These are phyloP conservation scores for Tillandsia fasciculata DNA, from an alignment of 176 grass and related monocot genomes.

Conservation along the genomic window DNA sequence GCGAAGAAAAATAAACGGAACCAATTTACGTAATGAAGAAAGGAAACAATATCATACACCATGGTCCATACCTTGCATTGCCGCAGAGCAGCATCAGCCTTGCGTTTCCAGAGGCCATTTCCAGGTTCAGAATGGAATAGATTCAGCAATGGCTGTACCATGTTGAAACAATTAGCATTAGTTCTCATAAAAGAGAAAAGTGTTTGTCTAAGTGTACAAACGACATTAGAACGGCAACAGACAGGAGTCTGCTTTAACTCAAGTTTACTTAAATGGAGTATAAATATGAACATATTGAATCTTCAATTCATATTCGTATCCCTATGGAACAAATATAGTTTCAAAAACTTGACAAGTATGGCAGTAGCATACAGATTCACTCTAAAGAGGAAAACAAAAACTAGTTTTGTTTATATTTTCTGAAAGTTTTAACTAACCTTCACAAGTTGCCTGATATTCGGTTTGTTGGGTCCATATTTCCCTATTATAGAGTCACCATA, in stretches of 20 bases:
- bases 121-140: conserved; percentile 94
- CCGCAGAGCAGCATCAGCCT: conserved; percentile 60
- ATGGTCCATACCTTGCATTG: conserved; percentile 53
- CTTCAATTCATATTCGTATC: too few species aligned
- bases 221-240: neutral
- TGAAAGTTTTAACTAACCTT: conserved; percentile 46
- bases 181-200: conserved; percentile 10
- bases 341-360: too few species aligned
- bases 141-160: conserved; percentile 63
- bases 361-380: neutral
- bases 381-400: neutral
- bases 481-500: conserved; percentile 84
- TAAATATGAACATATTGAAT: too few species aligned
- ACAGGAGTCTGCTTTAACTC: neutral
- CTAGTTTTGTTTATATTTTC: neutral
- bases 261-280: neutral
- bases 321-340: too few species aligned
- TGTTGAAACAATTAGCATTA: conserved; percentile 23
- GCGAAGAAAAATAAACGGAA: neutral
- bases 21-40: neutral
- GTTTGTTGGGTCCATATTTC: conserved; percentile 60
- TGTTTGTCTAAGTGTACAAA: conserved; percentile 3
- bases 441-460: conserved; percentile 71
- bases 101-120: conserved; percentile 87
- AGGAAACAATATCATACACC: neutral